phyloP scores from a whole-genome alignment of 371 early-diverging fungal genomes.

The Mucor ambiguus region DNA sequence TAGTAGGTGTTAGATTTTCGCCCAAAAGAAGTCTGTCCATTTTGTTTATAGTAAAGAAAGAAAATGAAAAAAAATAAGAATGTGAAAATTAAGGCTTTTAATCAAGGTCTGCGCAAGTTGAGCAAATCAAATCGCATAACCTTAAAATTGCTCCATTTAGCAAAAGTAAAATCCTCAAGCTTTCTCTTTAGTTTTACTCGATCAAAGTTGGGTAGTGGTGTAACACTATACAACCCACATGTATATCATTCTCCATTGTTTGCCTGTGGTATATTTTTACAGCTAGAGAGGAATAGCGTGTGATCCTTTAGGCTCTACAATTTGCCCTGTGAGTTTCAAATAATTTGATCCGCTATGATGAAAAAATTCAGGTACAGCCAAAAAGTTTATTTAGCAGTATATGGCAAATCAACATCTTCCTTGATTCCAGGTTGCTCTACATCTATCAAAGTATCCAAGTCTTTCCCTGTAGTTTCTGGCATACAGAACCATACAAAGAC shows the following conservation, averaged over 20 bases:
- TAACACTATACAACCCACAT: neutral
- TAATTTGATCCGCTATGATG: neutral
- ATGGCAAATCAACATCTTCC: neutral
- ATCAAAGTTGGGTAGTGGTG: neutral
- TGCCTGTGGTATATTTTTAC: neutral
- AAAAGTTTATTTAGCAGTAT: neutral
- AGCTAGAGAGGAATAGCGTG: no score
- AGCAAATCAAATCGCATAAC: slow-evolving; percentile 9
- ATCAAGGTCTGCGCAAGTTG: neutral
- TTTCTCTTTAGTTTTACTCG: neutral
- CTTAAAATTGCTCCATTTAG: slow-evolving; percentile 4
- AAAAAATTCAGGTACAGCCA: neutral
- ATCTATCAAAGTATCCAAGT: slow-evolving; percentile 24
- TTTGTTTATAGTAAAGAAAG: neutral
- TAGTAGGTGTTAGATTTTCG: neutral
- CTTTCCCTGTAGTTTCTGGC: slow-evolving; percentile 47
- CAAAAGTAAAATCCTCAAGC: neutral
- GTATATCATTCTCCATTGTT: neutral
- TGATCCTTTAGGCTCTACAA: no score
- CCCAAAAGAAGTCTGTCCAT: neutral
- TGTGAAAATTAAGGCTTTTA: slow-evolving; percentile 3
- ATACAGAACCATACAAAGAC: slow-evolving; percentile 42
- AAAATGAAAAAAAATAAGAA: neutral
- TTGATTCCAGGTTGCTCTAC: neutral
- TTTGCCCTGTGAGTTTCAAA: neutral